phyloP scores from a whole-genome alignment of 2,329 filamentous ascomycete genomes.

The Fusarium nygamai region DNA sequence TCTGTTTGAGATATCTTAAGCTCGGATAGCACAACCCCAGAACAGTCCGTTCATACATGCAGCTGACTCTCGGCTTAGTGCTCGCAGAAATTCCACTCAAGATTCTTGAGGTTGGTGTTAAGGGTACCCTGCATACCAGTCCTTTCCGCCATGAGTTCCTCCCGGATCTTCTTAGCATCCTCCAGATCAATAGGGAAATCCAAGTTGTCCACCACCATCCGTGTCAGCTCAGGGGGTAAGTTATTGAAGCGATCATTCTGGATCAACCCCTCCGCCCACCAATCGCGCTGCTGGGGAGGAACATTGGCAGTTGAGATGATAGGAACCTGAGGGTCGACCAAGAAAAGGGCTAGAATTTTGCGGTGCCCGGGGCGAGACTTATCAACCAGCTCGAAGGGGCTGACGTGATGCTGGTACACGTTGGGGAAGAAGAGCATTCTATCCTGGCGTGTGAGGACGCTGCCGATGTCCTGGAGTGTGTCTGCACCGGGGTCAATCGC shows the following conservation, averaged over 20 bases:
- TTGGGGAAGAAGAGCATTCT: conserved; percentile 68
- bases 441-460: conserved; percentile 56
- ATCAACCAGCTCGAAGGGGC: conserved; percentile 63
- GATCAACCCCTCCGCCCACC: conserved; percentile 44
- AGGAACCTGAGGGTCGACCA: conserved; percentile 65
- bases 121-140: background rate
- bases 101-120: background rate
- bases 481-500: conserved; percentile 41
- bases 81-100: conserved; percentile 34
- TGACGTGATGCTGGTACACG: conserved; percentile 61
- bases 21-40: background rate
- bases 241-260: conserved; percentile 4
- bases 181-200: conserved; percentile 28
- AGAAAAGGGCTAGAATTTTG: conserved; percentile 68
- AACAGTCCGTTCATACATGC: background rate
- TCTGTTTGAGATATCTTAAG: background rate
- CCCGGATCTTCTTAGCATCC: conserved; percentile 25
- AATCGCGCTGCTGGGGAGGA: conserved; percentile 54
- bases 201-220: conserved; percentile 25
- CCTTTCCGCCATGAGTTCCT: conserved; percentile 27
- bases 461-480: conserved; percentile 54
- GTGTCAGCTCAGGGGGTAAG: conserved; percentile 22
- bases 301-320: conserved; percentile 57
- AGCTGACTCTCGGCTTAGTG: conserved; percentile 1
- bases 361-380: conserved; percentile 63